These are phyloP conservation scores for Exobasidium rhododendri DNA, from an alignment of 1,284 basidiomycete species.

Conservation along the genomic window DNA sequence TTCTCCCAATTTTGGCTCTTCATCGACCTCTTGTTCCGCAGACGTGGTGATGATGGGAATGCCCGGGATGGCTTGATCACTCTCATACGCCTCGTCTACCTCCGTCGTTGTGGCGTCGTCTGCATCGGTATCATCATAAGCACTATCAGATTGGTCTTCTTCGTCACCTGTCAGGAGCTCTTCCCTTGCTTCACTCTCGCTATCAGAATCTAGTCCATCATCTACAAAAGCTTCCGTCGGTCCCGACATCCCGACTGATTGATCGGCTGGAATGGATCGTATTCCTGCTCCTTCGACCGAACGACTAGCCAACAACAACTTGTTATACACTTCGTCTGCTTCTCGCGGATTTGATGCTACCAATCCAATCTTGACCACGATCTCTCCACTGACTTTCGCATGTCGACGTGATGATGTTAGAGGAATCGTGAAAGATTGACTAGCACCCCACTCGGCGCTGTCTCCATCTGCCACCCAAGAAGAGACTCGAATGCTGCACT, in stretches of 20 bases:
- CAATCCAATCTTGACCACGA: constrained; percentile 42
- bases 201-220: constrained; percentile 34
- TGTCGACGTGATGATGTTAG: constrained; percentile 32
- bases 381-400: constrained; percentile 32
- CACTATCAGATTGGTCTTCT: no score
- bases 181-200: constrained; percentile 17
- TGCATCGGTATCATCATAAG: constrained; percentile 22
- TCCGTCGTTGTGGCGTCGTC: constrained; percentile 12
- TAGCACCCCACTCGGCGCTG: neutral
- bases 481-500: constrained; percentile 70
- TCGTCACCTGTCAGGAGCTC: constrained; percentile 22
- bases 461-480: constrained; percentile 62
- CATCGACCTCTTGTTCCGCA: neutral
- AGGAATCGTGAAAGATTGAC: constrained; percentile 29
- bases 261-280: constrained; percentile 39
- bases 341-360: constrained; percentile 14
- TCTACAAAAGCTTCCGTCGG: constrained; percentile 40
- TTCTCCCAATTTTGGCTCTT: neutral
- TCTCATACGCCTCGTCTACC: constrained; percentile 15
- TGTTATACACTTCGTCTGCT: constrained; percentile 15
- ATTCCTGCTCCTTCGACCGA: constrained; percentile 27
- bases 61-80: neutral
- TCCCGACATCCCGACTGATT: constrained; percentile 38
- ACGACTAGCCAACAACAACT: constrained; percentile 26
- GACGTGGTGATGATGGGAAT: constrained; percentile 3